Percentiles rank a stretch among this genome's conserved stretches.
Conservation (phyloP, 148 eudicot species). For the Linanthus parryae region DNA sequence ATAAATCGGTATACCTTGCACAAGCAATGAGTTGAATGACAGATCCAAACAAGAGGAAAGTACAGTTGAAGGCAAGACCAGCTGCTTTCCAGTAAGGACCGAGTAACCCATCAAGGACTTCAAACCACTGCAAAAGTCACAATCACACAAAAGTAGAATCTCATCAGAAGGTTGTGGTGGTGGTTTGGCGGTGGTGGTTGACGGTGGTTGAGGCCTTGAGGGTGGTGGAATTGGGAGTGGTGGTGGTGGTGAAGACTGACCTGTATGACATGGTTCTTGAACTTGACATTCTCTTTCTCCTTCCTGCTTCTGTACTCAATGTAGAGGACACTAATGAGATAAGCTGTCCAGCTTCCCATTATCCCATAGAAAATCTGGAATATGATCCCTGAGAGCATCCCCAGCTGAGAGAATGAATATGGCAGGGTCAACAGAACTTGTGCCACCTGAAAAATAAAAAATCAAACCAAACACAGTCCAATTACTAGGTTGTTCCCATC, state of each 20-base stretch:
- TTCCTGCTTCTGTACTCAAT: slow-evolving; percentile 69
- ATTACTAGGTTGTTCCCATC: no score
- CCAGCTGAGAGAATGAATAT: slow-evolving; percentile 84
- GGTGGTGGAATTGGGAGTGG: background rate
- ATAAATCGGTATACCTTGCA: slow-evolving; percentile 53
- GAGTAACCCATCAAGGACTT: slow-evolving; percentile 81
- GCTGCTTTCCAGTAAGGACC: slow-evolving; percentile 90
- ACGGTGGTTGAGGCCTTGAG: background rate
- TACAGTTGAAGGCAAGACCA: slow-evolving; percentile 77
- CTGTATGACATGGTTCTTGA: slow-evolving; percentile 96
- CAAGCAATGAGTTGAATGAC: slow-evolving; percentile 91
- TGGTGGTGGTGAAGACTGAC: slow-evolving; percentile 14
- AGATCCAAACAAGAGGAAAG: slow-evolving; percentile 83
- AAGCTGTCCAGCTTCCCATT: slow-evolving; percentile 90
- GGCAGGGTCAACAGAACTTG: slow-evolving; percentile 85
- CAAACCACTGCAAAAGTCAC: slow-evolving; percentile 64
- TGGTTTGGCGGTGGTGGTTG: background rate
- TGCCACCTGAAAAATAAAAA: slow-evolving; percentile 50
- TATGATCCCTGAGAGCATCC: slow-evolving; percentile 69
- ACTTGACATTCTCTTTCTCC: slow-evolving; percentile 85
- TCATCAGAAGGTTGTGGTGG: background rate
- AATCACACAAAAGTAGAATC: background rate
- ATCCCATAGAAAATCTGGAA: slow-evolving; percentile 75
- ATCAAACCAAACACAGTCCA: no score
- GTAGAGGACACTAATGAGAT: slow-evolving; percentile 81